These are phyloP conservation scores for Alternaria metachromatica DNA, from an alignment of 2,329 filamentous ascomycete species.

Conservation along the genomic window DNA sequence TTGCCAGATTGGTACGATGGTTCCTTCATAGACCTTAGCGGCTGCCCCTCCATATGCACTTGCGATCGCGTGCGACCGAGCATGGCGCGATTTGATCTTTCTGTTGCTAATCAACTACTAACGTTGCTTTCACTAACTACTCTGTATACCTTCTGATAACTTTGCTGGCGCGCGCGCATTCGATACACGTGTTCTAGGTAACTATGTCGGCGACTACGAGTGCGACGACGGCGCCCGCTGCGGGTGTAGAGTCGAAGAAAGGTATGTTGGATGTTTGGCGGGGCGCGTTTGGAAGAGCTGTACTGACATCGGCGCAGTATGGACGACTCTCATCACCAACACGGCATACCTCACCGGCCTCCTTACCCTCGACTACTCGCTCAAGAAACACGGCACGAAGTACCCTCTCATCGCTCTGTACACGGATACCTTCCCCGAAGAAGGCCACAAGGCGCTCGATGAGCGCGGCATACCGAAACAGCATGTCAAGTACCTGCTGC, in stretches of 20 bases:
- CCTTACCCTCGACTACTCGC: constrained; percentile 78
- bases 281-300: constrained; percentile 1
- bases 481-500: constrained; percentile 75
- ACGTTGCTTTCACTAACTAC: background rate
- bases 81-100: constrained; percentile 3
- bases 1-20: constrained; percentile 8
- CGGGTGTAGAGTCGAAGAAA: constrained; percentile 47
- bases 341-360: constrained; percentile 81
- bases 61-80: background rate
- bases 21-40: constrained; percentile 14
- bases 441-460: constrained; percentile 73
- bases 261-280: constrained; percentile 30
- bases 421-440: constrained; percentile 74
- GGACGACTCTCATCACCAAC: constrained; percentile 88
- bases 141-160: background rate
- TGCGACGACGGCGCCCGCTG: constrained; percentile 9
- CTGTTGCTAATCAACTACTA: background rate
- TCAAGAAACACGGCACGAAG: constrained; percentile 67
- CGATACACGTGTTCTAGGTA: background rate
- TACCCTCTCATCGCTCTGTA: constrained; percentile 86
- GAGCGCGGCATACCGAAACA: constrained; percentile 72
- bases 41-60: constrained; percentile 21
- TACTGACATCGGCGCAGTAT: constrained; percentile 62
- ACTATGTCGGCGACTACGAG: constrained; percentile 7
- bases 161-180: background rate